Percentiles rank a stretch among this genome's conserved stretches.
These are phyloP conservation scores for Psidium friedrichsthalianum DNA, from an alignment of 345 rosid species.

Conservation along the genomic window DNA sequence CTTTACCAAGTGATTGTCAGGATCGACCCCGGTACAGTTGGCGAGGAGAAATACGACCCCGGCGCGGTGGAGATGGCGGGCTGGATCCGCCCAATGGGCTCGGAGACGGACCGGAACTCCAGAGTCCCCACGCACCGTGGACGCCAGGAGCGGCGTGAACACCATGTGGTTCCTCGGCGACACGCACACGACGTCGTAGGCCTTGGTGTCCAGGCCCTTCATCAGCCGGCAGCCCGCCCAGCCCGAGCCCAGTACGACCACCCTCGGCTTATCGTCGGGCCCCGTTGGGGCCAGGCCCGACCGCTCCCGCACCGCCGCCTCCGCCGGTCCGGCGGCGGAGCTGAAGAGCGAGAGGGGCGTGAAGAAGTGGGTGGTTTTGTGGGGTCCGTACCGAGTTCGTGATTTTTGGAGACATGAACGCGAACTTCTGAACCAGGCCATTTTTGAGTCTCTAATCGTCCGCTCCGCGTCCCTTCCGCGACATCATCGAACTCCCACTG, in stretches of 20 bases:
- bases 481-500: no score
- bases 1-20: conserved; percentile 43
- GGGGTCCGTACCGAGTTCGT: no score
- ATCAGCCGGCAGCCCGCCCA: conserved; percentile 64
- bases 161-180: conserved; percentile 68
- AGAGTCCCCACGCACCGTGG: conserved; percentile 97
- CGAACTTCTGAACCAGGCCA: no score
- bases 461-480: no score
- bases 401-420: no score
- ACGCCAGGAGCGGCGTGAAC: conserved; percentile 84
- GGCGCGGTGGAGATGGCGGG: conserved; percentile 77
- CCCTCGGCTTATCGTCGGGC: conserved; percentile 58
- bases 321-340: no score
- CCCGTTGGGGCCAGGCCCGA: conserved; percentile 43
- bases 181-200: background rate
- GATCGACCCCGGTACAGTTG: conserved; percentile 49
- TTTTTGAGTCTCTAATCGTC: no score
- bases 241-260: conserved; percentile 53
- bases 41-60: conserved; percentile 63
- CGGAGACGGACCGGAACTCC: conserved; percentile 89
- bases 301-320: no score
- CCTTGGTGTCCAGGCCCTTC: conserved; percentile 60
- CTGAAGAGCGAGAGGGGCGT: no score
- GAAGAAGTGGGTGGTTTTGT: no score
- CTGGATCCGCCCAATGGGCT: conserved; percentile 76